phyloP scores from a whole-genome alignment of 2,329 filamentous ascomycete species.

The Magnaporthales sp. region DNA sequence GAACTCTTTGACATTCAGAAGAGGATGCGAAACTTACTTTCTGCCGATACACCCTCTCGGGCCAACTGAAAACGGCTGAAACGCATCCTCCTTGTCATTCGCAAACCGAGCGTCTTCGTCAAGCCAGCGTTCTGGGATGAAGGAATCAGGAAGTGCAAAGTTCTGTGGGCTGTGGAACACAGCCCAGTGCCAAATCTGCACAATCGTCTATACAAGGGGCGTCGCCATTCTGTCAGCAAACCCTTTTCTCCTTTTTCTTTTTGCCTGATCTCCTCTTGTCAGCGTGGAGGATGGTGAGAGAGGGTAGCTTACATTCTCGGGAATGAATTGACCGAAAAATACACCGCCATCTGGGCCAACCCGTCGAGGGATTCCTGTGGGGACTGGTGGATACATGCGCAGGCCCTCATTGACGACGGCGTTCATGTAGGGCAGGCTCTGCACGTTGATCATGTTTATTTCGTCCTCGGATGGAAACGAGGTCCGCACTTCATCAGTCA shows the following conservation, averaged over 20 bases:
- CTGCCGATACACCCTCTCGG: slow-evolving; percentile 40
- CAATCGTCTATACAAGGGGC: slow-evolving; percentile 24
- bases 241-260: too few relatives aligned
- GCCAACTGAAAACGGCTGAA: slow-evolving; percentile 39
- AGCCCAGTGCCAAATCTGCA: slow-evolving; percentile 34
- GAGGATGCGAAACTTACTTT: neutral
- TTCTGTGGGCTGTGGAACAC: slow-evolving; percentile 31
- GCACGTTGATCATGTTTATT: slow-evolving; percentile 34
- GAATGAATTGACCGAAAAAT: neutral
- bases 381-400: slow-evolving; percentile 30
- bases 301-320: neutral
- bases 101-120: slow-evolving; percentile 4
- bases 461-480: slow-evolving; percentile 26
- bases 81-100: slow-evolving; percentile 28
- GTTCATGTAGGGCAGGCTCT: slow-evolving; percentile 31
- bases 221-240: too few relatives aligned
- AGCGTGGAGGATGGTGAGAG: too few relatives aligned
- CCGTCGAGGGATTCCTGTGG: slow-evolving; percentile 18
- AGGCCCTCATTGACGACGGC: slow-evolving; percentile 42
- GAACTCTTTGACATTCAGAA: too few relatives aligned
- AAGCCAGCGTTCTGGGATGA: slow-evolving; percentile 36
- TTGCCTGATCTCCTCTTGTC: too few relatives aligned
- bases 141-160: slow-evolving; percentile 35
- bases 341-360: slow-evolving; percentile 17
- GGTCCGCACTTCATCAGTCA: slow-evolving; percentile 30